phyloP scores from a whole-genome alignment of 306 rosid genomes.

The Casuarina glauca region DNA sequence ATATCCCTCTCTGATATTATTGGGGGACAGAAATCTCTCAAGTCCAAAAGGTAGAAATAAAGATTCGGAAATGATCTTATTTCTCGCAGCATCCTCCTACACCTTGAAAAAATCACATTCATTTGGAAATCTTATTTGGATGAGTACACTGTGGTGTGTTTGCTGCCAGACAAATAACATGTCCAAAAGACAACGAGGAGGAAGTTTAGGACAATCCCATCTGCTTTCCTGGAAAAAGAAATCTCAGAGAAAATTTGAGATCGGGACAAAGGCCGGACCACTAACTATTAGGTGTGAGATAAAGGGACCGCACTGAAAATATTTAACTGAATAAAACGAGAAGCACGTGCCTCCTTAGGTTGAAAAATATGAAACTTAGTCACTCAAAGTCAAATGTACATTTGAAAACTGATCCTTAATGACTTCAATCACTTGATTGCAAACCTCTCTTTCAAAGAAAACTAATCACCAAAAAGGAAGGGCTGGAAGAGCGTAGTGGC shows the following conservation, averaged over 20 bases:
- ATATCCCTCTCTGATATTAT: no score
- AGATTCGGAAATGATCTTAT: no score
- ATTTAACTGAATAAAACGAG: neutral
- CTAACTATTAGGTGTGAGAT: no score
- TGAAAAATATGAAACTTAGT: neutral
- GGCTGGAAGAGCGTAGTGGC: neutral
- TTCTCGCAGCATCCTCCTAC: no score
- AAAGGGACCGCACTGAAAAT: neutral
- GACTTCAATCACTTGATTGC: neutral
- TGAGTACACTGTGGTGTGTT: neutral
- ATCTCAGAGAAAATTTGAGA: neutral
- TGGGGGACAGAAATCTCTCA: no score
- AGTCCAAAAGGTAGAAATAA: no score
- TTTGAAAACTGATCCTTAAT: neutral
- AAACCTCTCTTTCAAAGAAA: neutral
- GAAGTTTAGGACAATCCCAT: neutral
- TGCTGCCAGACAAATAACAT: no score
- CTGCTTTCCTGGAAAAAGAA: no score
- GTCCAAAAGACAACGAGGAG: neutral
- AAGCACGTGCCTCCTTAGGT: slow-evolving; percentile 2
- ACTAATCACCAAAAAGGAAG: neutral
- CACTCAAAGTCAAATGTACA: neutral
- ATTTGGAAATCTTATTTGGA: no score
- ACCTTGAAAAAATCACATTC: no score
- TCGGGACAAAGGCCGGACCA: neutral